Evolutionary conservation across 768 basidiomycete genomes (phyloP).

Genomic region (Gautieria morchelliformis): DNA sequence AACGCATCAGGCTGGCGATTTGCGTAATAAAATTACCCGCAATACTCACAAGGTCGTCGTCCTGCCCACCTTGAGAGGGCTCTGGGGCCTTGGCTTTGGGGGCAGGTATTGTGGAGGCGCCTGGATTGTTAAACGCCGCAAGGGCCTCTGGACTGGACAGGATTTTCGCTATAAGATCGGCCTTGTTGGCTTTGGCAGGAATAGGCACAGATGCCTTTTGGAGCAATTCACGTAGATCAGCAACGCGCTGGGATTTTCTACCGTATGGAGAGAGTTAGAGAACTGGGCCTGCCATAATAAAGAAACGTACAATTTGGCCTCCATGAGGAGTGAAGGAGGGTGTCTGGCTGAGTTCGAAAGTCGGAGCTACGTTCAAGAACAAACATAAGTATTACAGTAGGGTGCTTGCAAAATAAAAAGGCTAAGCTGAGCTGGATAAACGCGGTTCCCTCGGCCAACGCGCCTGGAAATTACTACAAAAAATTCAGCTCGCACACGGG

Average conservation of each 20-base stretch:
- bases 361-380: neutral
- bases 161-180: slow-evolving; percentile 57
- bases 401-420: neutral
- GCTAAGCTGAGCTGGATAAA: neutral
- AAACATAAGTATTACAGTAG: too few relatives aligned
- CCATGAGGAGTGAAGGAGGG: slow-evolving; percentile 22
- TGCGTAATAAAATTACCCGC: neutral
- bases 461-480: neutral
- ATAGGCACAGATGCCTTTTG: slow-evolving; percentile 36
- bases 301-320: slow-evolving; percentile 30
- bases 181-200: slow-evolving; percentile 53
- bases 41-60: slow-evolving; percentile 22
- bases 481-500: neutral
- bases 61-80: slow-evolving; percentile 9
- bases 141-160: slow-evolving; percentile 42
- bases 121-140: slow-evolving; percentile 33
- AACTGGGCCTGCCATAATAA: neutral
- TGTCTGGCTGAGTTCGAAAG: neutral
- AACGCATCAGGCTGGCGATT: slow-evolving; percentile 10
- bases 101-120: slow-evolving; percentile 21
- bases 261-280: neutral
- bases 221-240: slow-evolving; percentile 59
- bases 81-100: slow-evolving; percentile 11
- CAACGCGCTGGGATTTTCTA: slow-evolving; percentile 59
- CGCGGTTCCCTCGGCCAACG: too few relatives aligned